Evolutionary conservation across 306 rosid species (phyloP).

Genomic region (Vachellia pachyceras): DNA sequence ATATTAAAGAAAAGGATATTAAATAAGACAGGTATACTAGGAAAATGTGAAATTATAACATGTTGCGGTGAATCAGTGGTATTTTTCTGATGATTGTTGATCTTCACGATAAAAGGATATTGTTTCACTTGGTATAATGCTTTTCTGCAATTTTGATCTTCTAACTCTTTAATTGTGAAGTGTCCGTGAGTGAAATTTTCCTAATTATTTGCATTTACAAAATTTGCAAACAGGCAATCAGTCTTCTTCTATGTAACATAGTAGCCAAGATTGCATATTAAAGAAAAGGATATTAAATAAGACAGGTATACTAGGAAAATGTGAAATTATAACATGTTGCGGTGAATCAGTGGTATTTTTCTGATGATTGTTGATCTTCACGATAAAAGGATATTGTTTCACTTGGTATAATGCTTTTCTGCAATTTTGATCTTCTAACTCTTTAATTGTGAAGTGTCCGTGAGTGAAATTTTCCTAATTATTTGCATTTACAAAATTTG

Average conservation of each 20-base stretch:
- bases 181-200: not conserved
- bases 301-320: not conserved
- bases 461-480: not conserved
- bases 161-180: not conserved
- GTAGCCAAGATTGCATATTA: not conserved
- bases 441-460: too few relatives aligned
- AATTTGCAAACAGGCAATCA: not conserved
- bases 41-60: conserved; percentile 24
- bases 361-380: not conserved
- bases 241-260: not conserved
- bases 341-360: not conserved
- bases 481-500: not conserved
- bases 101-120: not conserved
- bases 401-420: not conserved
- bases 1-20: not conserved
- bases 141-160: not conserved
- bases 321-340: conserved; percentile 19
- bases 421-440: not conserved
- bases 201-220: not conserved
- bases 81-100: conserved; percentile 2
- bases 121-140: not conserved
- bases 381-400: not conserved
- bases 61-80: not conserved
- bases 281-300: not conserved
- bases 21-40: not conserved